Conservation (phyloP, 2,329 filamentous ascomycete species). For the Talaromyces piceae region DNA sequence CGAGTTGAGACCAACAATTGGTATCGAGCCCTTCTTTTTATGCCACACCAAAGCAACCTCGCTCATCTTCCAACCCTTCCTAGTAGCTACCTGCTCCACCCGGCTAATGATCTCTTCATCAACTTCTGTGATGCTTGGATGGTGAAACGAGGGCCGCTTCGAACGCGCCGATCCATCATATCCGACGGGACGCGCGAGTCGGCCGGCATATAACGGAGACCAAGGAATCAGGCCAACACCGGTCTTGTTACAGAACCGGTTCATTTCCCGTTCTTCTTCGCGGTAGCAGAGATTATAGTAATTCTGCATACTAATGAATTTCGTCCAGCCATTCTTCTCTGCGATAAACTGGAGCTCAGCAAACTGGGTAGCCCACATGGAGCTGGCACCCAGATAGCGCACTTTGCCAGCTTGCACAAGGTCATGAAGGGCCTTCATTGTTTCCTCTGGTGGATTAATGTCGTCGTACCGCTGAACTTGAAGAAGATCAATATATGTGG, state of each 20-base stretch:
- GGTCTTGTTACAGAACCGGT: conserved; percentile 41
- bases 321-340: conserved; percentile 49
- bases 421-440: conserved; percentile 31
- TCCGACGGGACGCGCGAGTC: conserved; percentile 17
- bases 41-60: conserved; percentile 34
- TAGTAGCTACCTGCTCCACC: conserved; percentile 42
- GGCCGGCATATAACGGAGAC: conserved; percentile 19
- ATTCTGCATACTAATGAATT: conserved; percentile 43
- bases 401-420: conserved; percentile 29
- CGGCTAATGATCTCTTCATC: conserved; percentile 36
- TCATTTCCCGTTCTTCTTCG: conserved; percentile 55
- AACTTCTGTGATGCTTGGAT: not conserved
- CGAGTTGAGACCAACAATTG: conserved; percentile 47
- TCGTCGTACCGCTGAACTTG: conserved; percentile 8
- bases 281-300: conserved; percentile 48
- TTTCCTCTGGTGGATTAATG: conserved; percentile 2
- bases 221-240: conserved; percentile 41
- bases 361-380: conserved; percentile 31
- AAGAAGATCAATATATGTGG: conserved; percentile 39
- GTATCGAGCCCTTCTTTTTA: conserved; percentile 31
- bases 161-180: conserved; percentile 4
- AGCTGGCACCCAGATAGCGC: conserved; percentile 28
- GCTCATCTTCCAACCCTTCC: conserved; percentile 33
- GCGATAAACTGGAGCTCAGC: conserved; percentile 50
- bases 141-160: conserved; percentile 4